Base-by-base conservation (phyloP, 768 basidiomycete genomes). In the Tulasnella calospora region DNA sequence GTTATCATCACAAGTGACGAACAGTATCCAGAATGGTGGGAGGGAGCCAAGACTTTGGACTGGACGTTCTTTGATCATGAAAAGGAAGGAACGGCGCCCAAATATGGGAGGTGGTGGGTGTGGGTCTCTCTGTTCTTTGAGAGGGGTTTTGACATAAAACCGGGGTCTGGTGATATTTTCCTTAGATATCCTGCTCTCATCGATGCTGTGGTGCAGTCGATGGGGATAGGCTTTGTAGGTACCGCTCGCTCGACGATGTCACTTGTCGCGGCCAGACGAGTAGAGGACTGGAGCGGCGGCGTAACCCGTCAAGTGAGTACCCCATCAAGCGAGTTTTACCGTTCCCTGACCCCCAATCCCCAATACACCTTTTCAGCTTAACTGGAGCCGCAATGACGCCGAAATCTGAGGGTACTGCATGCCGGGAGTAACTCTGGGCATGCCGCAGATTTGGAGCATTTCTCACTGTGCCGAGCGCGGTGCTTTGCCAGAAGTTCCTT, bases 231-330 rank as follows among this genome's bases (percentile, higher is more conserved):
- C 1, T 91, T 94, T 81, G 88, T 94, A 19, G 93, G 92, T 12
- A 93, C 92, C 1, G 88, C 91, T 80, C 81, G 86, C 57, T 92
- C 92, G 44, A 93, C 92, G 6, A 92, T 92, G 89, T 90, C 90
- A 2, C 84, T 89, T 69, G 80, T 94, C 40, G 91, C 92, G 8
- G 86, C 86, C 27, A 87, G 90, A n/a, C 86, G 93, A 35, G 91
- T 91, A 35, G 85, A 89, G 81, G 88, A 90, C 35, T 94, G 93
- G 93, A 83, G 86, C 4, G 86, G 87, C 73, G 92, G 91, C 46
- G 86, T 86, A 8, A 84, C 83, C 7, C 33, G 61, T 67, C 19
- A 85, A 88, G 77, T 86, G 84, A 35, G 85, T 91, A 4, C 88
- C 21, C 61, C 61, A 67, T 2, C 10, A 67, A 33, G 27, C 61